Conservation (phyloP, 2,329 filamentous ascomycete genomes). For the Stachybotrys echinatus region DNA sequence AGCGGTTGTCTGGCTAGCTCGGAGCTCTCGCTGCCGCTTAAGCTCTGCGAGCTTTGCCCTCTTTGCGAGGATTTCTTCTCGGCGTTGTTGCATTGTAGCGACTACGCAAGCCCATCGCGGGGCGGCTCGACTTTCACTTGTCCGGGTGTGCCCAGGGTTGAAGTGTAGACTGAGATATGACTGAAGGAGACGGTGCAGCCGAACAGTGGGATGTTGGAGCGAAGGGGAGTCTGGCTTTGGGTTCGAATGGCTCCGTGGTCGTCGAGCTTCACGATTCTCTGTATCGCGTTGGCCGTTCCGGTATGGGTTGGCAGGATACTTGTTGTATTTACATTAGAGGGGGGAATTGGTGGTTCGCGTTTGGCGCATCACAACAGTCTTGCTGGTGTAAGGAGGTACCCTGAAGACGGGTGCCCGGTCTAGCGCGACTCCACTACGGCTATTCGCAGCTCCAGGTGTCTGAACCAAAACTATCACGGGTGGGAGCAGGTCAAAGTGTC, state of each 20-base stretch:
- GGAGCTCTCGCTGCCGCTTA: constrained; percentile 82
- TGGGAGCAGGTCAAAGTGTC: too few species aligned
- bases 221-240: background rate
- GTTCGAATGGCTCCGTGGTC: background rate
- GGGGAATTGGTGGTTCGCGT: background rate
- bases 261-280: background rate
- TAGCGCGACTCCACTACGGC: background rate
- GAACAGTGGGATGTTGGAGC: too few species aligned
- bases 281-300: too few species aligned
- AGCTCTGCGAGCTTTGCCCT: constrained; percentile 95
- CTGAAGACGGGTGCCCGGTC: background rate
- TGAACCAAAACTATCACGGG: too few species aligned
- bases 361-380: background rate
- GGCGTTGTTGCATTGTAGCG: constrained; percentile 66
- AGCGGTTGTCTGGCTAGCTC: constrained; percentile 68
- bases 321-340: too few species aligned
- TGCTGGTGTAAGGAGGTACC: too few species aligned
- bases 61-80: constrained; percentile 95
- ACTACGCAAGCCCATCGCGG: constrained; percentile 43
- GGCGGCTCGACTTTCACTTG: constrained; percentile 20
- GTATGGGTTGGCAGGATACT: too few species aligned
- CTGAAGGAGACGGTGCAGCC: too few species aligned
- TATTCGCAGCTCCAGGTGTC: background rate
- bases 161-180: too few species aligned
- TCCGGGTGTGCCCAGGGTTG: too few species aligned